Conservation (phyloP, 2,329 filamentous ascomycete genomes). For the Rhexocercosporidium sp. region DNA sequence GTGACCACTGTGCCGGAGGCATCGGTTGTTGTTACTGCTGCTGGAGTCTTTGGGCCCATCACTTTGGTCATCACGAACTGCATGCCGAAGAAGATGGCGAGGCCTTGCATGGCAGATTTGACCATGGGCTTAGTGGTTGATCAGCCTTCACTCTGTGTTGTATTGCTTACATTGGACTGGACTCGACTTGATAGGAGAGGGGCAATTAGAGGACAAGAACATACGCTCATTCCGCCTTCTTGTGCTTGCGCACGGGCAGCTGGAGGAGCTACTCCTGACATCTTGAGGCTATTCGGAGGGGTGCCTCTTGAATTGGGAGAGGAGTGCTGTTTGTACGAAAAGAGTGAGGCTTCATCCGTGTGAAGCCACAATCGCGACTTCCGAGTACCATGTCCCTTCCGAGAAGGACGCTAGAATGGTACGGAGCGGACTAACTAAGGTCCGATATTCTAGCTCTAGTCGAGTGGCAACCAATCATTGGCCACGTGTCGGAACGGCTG, state of each 20-base stretch:
- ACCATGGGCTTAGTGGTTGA: slow-evolving; percentile 38
- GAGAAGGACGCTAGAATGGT: slow-evolving; percentile 17
- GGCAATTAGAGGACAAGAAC: slow-evolving; percentile 10
- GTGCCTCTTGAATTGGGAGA: slow-evolving; percentile 4
- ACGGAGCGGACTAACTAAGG: background rate
- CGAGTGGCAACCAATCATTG: slow-evolving; percentile 22
- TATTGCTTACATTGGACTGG: too few relatives aligned
- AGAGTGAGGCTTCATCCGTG: background rate
- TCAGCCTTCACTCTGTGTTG: slow-evolving; percentile 1
- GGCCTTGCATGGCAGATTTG: slow-evolving; percentile 53
- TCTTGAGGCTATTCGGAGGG: slow-evolving; percentile 32
- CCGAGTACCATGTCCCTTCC: background rate
- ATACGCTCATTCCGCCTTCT: slow-evolving; percentile 41
- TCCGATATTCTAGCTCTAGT: background rate
- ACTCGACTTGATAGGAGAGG: background rate
- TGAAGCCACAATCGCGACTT: background rate
- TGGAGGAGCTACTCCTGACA: slow-evolving; percentile 41
- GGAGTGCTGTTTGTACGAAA: background rate
- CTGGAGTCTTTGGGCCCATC: slow-evolving; percentile 51
- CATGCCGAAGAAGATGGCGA: slow-evolving; percentile 61
- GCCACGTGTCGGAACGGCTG: slow-evolving; percentile 17
- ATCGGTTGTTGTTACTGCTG: slow-evolving; percentile 50
- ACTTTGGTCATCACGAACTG: slow-evolving; percentile 63
- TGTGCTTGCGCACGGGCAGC: slow-evolving; percentile 39
- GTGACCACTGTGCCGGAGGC: slow-evolving; percentile 59